Evolutionary conservation across 2,329 filamentous ascomycete genomes (phyloP).

Genomic region (Coleophoma cylindrospora): DNA sequence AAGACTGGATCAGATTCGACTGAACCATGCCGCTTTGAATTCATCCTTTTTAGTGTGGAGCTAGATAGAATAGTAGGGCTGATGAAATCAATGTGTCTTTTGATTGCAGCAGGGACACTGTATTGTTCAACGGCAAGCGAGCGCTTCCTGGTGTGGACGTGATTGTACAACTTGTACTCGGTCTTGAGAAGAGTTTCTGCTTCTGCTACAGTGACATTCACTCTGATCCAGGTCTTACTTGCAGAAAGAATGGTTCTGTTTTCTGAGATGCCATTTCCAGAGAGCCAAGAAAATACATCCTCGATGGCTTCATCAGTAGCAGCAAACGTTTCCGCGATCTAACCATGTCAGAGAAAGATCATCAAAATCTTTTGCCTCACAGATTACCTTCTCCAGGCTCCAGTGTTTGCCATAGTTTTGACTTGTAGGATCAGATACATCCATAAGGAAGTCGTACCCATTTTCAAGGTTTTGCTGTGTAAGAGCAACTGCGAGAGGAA

Average conservation of each 20-base stretch:
- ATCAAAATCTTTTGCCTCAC: no score
- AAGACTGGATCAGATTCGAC: constrained; percentile 37
- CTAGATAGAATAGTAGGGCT: constrained; percentile 16
- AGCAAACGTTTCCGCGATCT: constrained; percentile 38
- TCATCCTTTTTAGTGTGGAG: constrained; percentile 1
- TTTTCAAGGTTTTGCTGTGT: constrained; percentile 38
- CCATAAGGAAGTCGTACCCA: constrained; percentile 35
- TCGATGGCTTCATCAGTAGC: constrained; percentile 38
- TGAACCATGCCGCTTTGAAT: constrained; percentile 29
- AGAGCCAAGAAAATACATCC: constrained; percentile 46
- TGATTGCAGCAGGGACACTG: constrained; percentile 10
- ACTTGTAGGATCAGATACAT: constrained; percentile 38
- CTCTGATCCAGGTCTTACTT: constrained; percentile 19
- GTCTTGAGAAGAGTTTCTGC: constrained; percentile 49
- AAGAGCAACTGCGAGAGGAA: constrained; percentile 31
- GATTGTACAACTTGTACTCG: constrained; percentile 28
- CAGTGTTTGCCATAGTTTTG: constrained; percentile 38
- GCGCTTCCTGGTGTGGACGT: constrained; percentile 39
- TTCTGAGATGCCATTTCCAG: constrained; percentile 41
- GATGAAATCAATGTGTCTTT: constrained; percentile 15
- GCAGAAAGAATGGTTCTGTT: constrained; percentile 41
- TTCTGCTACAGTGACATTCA: constrained; percentile 28
- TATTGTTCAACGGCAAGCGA: constrained; percentile 10
- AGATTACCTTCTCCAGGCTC: constrained; percentile 23
- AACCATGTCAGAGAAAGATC: constrained; percentile 3